Percentiles rank a stretch among this genome's conserved stretches.
phyloP scores from a whole-genome alignment of 1,139 yeast species.

The Geotrichum fermentans region DNA sequence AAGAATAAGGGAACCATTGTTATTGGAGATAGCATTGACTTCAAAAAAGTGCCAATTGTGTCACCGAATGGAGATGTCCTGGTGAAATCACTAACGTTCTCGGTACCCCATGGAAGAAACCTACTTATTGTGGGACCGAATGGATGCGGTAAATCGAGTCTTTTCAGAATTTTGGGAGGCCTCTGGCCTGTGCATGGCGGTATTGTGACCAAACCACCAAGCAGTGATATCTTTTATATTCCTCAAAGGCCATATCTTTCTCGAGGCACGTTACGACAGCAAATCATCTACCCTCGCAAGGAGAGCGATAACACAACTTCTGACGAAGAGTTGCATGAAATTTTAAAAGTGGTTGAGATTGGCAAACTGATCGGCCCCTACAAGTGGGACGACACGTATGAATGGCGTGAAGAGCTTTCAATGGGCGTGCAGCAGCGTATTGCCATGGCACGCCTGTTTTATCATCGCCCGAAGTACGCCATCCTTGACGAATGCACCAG shows the following conservation, averaged over 20 bases:
- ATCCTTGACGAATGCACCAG: slow-evolving; percentile 95
- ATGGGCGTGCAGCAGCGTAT: slow-evolving; percentile 90
- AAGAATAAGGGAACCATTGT: slow-evolving; percentile 33
- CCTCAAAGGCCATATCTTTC: slow-evolving; percentile 91
- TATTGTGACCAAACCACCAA: slow-evolving; percentile 61
- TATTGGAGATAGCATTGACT: slow-evolving; percentile 59
- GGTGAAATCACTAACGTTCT: slow-evolving; percentile 61
- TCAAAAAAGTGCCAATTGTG: slow-evolving; percentile 67
- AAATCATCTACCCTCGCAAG: slow-evolving; percentile 80
- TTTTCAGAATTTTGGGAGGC: slow-evolving; percentile 86
- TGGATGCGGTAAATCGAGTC: slow-evolving; percentile 91
- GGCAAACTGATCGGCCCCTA: slow-evolving; percentile 33
- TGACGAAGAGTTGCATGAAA: slow-evolving; percentile 59
- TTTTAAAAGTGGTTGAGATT: slow-evolving; percentile 46
- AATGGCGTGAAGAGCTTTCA: slow-evolving; percentile 86
- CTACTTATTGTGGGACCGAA: slow-evolving; percentile 90
- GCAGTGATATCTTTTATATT: slow-evolving; percentile 71
- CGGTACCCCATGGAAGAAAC: slow-evolving; percentile 77
- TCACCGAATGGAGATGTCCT: slow-evolving; percentile 82
- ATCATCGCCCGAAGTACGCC: slow-evolving; percentile 88
- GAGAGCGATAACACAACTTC: slow-evolving; percentile 55
- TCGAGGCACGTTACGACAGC: slow-evolving; percentile 73
- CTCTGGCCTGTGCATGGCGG: slow-evolving; percentile 76
- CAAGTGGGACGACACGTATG: slow-evolving; percentile 58
- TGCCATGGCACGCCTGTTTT: slow-evolving; percentile 89